Conservation (phyloP, 257 asterid species). For the Solanum tarapatanum region DNA sequence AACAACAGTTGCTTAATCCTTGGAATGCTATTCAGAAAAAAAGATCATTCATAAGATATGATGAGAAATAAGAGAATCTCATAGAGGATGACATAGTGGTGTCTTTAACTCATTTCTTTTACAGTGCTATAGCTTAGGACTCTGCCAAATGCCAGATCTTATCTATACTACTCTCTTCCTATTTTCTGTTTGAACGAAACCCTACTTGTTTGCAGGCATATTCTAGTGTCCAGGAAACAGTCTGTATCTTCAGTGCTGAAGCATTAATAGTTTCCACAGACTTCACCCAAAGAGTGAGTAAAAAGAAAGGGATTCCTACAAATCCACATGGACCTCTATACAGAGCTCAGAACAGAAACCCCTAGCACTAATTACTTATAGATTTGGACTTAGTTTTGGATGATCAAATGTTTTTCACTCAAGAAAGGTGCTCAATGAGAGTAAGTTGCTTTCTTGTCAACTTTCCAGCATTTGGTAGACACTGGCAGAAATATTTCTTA, state of each 20-base stretch:
- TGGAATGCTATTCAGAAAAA: background rate
- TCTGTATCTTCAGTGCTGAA: background rate
- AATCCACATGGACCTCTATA: background rate
- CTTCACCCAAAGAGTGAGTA: background rate
- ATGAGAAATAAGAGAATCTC: background rate
- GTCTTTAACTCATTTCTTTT: background rate
- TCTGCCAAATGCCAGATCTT: background rate
- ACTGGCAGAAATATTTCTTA: background rate
- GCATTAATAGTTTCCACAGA: background rate
- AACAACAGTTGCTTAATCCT: background rate
- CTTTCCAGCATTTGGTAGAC: background rate
- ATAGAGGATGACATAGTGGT: background rate
- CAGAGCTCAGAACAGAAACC: background rate
- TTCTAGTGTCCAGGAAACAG: background rate
- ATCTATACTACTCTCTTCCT: background rate
- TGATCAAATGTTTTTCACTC: background rate
- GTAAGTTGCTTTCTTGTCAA: background rate
- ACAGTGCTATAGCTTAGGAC: background rate
- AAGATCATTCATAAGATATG: background rate
- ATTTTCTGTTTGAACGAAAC: background rate
- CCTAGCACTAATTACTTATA: background rate
- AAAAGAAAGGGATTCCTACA: background rate
- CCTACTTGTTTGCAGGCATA: background rate
- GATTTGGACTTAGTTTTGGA: background rate
- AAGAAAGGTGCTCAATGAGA: background rate